Conservation (phyloP, 2,329 filamentous ascomycete species). For the Talaromyces sp. region DNA sequence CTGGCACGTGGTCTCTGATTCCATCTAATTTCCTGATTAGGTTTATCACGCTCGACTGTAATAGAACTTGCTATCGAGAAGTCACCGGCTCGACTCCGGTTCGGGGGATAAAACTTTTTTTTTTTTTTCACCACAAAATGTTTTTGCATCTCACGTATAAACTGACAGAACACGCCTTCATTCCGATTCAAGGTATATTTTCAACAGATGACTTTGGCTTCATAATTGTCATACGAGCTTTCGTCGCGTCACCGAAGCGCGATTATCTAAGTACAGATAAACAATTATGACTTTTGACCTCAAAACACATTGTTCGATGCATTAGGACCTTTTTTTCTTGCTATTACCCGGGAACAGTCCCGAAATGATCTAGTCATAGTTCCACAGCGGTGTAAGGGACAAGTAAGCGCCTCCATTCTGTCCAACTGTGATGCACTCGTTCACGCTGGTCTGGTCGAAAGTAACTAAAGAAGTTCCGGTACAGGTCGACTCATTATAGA, state of each 20-base stretch:
- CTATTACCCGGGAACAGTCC: neutral
- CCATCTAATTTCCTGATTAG: no score
- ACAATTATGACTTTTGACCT: neutral
- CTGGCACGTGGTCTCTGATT: no score
- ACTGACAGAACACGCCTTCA: no score
- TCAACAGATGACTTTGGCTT: neutral
- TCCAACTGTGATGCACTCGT: conserved; percentile 4
- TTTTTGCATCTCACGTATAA: no score
- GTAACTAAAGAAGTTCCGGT: neutral
- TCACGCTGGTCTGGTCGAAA: neutral
- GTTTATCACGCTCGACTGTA: no score
- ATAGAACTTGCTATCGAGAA: no score
- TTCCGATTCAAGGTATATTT: neutral
- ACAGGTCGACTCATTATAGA: conserved; percentile 12
- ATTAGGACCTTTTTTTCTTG: neutral
- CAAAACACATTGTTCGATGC: neutral
- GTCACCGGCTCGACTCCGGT: no score
- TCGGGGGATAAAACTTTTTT: no score
- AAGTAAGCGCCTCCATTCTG: neutral
- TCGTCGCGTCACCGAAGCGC: neutral
- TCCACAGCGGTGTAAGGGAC: conserved; percentile 4
- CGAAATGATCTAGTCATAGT: conserved; percentile 4
- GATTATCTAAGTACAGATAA: no score
- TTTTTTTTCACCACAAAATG: no score
- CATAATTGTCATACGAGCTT: neutral